phyloP scores from a whole-genome alignment of 495 filamentous ascomycete species.

The Acidiella bohemica region DNA sequence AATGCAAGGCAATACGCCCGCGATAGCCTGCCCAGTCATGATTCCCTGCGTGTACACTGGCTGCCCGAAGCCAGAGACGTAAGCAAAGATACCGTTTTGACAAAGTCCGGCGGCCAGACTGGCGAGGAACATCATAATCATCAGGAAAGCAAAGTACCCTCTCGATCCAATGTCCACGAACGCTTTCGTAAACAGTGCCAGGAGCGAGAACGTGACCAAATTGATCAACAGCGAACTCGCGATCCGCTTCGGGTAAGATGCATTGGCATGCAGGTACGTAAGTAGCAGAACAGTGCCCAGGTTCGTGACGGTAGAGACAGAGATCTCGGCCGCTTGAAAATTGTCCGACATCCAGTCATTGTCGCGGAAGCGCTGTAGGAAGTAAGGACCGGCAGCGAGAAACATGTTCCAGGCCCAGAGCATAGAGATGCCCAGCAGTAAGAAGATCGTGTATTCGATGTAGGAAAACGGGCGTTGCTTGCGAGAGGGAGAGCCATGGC shows the following conservation, averaged over 20 bases:
- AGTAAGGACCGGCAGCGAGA: constrained; percentile 86
- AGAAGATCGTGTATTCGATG: constrained; percentile 73
- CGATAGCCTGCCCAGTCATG: constrained; percentile 88
- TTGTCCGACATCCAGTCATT: constrained; percentile 56
- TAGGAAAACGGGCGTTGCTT: constrained; percentile 29
- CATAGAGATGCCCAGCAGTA: constrained; percentile 83
- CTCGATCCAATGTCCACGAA: constrained; percentile 45
- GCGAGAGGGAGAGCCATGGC: constrained; percentile 3
- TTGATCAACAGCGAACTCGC: constrained; percentile 59
- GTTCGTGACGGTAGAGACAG: constrained; percentile 74
- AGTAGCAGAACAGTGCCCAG: constrained; percentile 58
- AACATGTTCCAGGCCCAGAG: constrained; percentile 99
- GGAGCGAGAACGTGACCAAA: constrained; percentile 52
- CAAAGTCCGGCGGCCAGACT: constrained; percentile 70
- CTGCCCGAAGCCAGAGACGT: constrained; percentile 68
- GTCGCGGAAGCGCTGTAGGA: constrained; percentile 65
- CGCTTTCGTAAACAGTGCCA: constrained; percentile 64
- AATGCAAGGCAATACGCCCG: constrained; percentile 79
- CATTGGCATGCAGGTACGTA: constrained; percentile 60
- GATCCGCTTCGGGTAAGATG: constrained; percentile 76
- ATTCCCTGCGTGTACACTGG: constrained; percentile 87
- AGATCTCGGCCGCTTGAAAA: constrained; percentile 79
- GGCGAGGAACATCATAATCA: constrained; percentile 67
- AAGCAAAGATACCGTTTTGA: constrained; percentile 92
- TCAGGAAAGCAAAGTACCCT: constrained; percentile 65